Base-by-base conservation (phyloP, 257 asterid genomes). In the Solanum ahanhuiri region DNA sequence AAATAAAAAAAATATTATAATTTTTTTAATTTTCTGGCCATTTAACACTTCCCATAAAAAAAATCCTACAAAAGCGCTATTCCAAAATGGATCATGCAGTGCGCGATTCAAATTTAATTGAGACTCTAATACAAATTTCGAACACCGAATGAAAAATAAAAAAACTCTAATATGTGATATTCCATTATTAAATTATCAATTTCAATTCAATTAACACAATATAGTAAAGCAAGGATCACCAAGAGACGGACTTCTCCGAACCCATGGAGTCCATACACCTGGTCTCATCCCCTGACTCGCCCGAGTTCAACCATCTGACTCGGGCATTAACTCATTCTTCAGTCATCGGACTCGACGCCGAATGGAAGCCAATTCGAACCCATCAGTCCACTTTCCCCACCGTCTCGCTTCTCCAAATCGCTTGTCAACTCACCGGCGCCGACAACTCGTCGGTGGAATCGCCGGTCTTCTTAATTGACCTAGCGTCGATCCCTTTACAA, bases 401-500 rank as follows among this genome's bases (percentile, higher is more conserved):
- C 86, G 98, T 95, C 81, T 88, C 98, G 12, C 94, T 96, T 86
- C 95, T 96, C 86, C 99, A 96, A 92, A 92, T 96, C 86, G 98
- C 98, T n/a, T 96, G 99, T 90, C 94, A 86, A 11, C 88, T 93
- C 88, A 85, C 54, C 28, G 28, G 66, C 48, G 14, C 12, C 79
- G 17, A 23, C 73, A 31, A 84, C 43, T 51, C 84, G 48, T 37
- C 48, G 48, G 76, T 66, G 92, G 87, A 89, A 86, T 89, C 92
- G 25, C 90, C 91, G 30, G 97, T 95, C 75, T 95, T 95, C 89
- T 93, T 96, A 22, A 83, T 96, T 81, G 99, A 96, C 90, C 96
- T 96, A 58, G 89, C 90, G 15, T 86, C 90, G 34, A 90, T 94
- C 51, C 93, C 85, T 76, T 92, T 95, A 84, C 88, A 88, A 1